phyloP scores from a whole-genome alignment of 768 basidiomycete genomes.

The Jaapia argillacea region DNA sequence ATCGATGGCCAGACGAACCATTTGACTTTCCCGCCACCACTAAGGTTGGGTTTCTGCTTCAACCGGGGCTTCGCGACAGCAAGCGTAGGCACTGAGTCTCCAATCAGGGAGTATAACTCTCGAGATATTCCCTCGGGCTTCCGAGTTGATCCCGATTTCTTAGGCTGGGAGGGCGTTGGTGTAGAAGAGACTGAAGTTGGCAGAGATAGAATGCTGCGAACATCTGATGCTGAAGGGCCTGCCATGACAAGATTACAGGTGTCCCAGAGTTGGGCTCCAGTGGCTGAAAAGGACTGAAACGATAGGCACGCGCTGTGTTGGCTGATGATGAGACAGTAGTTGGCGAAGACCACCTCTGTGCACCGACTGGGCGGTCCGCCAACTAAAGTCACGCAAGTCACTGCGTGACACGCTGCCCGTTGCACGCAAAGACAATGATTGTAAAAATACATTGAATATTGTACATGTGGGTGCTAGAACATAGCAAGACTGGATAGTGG shows the following conservation, averaged over 20 bases:
- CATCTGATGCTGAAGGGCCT: slow-evolving; percentile 59
- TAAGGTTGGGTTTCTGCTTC: slow-evolving; percentile 78
- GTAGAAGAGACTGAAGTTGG: slow-evolving; percentile 13
- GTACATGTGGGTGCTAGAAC: too few relatives aligned
- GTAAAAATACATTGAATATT: too few relatives aligned
- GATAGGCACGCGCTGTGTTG: too few relatives aligned
- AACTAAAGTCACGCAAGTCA: too few relatives aligned
- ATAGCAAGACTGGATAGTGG: too few relatives aligned
- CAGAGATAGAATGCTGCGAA: slow-evolving; percentile 76
- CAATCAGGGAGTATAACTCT: slow-evolving; percentile 91
- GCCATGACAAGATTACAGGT: slow-evolving; percentile 49
- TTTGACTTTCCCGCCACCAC: slow-evolving; percentile 49
- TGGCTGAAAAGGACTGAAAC: too few relatives aligned
- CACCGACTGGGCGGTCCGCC: too few relatives aligned
- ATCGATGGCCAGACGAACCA: slow-evolving; percentile 40
- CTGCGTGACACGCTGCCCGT: too few relatives aligned
- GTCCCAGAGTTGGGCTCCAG: too few relatives aligned
- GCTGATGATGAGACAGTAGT: too few relatives aligned
- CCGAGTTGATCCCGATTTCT: slow-evolving; percentile 9
- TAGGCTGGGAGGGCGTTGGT: not conserved
- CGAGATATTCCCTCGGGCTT: slow-evolving; percentile 89
- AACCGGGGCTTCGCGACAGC: slow-evolving; percentile 75
- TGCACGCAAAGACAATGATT: too few relatives aligned
- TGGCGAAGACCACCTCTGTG: too few relatives aligned
- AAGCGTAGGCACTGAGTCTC: slow-evolving; percentile 83